Evolutionary conservation across 306 rosid genomes (phyloP), one percentile per base, ranked within the genome.

Genomic region (Dryas alaskensis): DNA sequence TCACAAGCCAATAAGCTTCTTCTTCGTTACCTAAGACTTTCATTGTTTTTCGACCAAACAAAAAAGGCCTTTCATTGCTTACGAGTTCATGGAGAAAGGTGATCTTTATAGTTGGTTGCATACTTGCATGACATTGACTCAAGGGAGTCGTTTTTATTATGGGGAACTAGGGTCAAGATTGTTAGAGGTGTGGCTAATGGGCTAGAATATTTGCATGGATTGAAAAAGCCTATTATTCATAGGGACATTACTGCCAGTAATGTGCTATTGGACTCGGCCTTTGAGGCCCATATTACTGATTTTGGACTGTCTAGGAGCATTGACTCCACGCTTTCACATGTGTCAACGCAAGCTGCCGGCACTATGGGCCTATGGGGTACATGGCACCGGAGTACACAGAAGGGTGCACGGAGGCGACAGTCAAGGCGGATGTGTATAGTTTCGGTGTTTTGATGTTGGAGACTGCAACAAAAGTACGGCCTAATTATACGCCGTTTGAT

Each of bases 361-460:
- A 91, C 98, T 0, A 88, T 86, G 53, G 98, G 98, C 89, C 98
- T 0, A 88, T 86, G 53, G 98, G 98, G 0, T 94, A 94, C 86
- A 94, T 94, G 97, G 92, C 97, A 0, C 98, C 96, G n/a, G 98
- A 94, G 80, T 94, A 89, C 45, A 80, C 66, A 54, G 85, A 76
- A 0, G 98, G 98, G 69, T 55, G 64, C 22, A 87, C 82, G 16
- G 86, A 59, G 51, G 90, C 94, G 0, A 89, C 90, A 1, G 63
- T 66, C 66, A 85, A 80, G 65, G 97, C 87, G 5, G 98, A 94
- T 22, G 97, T 94, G 64, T 94, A 84, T 8, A 91, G 98, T 79
- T 93, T 93, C 6, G 98, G 98, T 8, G 51, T 91, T 8, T 74
- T 93, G 72, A 89, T 93, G 96, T 39, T 94, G 1, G 98, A 94